These are phyloP conservation scores for Trichoderma sp. DNA, from an alignment of 2,329 filamentous ascomycete genomes.

Conservation along the genomic window DNA sequence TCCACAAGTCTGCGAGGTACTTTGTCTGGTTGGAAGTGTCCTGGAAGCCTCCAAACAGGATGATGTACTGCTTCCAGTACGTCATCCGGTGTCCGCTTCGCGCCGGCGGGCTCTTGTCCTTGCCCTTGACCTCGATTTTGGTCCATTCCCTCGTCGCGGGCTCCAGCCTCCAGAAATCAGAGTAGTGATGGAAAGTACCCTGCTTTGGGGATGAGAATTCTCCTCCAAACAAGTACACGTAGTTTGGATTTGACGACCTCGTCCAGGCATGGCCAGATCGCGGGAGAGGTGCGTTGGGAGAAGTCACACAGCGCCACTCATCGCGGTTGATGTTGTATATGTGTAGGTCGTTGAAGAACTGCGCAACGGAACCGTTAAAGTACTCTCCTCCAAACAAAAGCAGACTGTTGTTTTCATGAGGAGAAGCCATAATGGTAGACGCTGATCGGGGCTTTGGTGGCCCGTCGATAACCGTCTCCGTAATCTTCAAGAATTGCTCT, in stretches of 20 bases:
- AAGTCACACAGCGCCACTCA: conserved; percentile 89
- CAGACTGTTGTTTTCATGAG: conserved; percentile 83
- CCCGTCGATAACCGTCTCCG: conserved; percentile 70
- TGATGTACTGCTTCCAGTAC: conserved; percentile 94
- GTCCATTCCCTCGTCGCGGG: conserved; percentile 86
- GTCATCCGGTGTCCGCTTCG: conserved; percentile 95
- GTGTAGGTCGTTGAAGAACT: conserved; percentile 69
- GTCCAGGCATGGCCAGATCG: conserved; percentile 95
- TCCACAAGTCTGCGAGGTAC: conserved; percentile 91
- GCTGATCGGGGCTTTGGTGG: conserved; percentile 81
- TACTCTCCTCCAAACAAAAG: conserved; percentile 95
- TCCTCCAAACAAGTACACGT: conserved; percentile 91
- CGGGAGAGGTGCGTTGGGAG: conserved; percentile 87
- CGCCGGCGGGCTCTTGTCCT: conserved; percentile 78
- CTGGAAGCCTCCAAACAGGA: conserved; percentile 95
- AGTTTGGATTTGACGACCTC: conserved; percentile 79
- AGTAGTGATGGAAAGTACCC: conserved; percentile 98
- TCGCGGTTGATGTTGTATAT: conserved; percentile 79
- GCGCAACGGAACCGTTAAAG: conserved; percentile 87
- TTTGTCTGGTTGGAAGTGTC: conserved; percentile 94
- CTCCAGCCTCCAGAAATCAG: conserved; percentile 95
- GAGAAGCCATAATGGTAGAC: conserved; percentile 80
- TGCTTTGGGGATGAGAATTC: conserved; percentile 97
- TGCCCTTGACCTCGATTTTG: conserved; percentile 77
- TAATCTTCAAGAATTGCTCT: conserved; percentile 91